Percentiles rank a stretch among this genome's conserved stretches.
These are phyloP conservation scores for Xylaria sp. DNA, from an alignment of 2,329 filamentous ascomycete species.

Conservation along the genomic window DNA sequence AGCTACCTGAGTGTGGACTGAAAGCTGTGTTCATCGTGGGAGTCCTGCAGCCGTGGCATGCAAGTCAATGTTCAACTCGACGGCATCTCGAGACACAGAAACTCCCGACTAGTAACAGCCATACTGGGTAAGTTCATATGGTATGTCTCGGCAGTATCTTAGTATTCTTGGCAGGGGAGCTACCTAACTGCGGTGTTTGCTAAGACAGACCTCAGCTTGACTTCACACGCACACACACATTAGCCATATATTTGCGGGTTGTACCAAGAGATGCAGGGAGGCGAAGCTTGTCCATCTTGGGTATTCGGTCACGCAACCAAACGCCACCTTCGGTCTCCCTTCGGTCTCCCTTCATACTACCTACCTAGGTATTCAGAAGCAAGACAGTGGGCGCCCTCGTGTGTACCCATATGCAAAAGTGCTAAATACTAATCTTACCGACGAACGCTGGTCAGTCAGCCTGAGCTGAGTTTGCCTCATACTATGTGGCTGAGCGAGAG, in stretches of 20 bases:
- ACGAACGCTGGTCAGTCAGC: conserved; percentile 12
- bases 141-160: neutral
- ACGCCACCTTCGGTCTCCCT: neutral
- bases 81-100: too few species aligned
- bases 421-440: neutral
- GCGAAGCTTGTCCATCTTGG: conserved; percentile 14
- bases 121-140: too few species aligned
- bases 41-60: too few species aligned
- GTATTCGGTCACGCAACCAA: conserved; percentile 31
- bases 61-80: too few species aligned
- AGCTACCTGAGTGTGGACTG: too few species aligned
- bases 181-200: neutral
- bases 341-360: too few species aligned
- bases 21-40: too few species aligned
- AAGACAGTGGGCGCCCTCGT: too few species aligned
- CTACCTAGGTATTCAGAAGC: too few species aligned
- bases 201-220: neutral
- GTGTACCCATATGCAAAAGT: neutral
- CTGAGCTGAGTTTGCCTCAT: conserved; percentile 18
- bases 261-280: neutral
- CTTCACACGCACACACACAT: neutral
- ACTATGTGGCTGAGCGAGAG: neutral
- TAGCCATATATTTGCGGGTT: neutral
- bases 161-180: neutral
- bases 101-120: too few species aligned